Evolutionary conservation across 2,329 filamentous ascomycete genomes (phyloP), one percentile per base, ranked within the genome.

Genomic region (Ceratocystis papillata): DNA sequence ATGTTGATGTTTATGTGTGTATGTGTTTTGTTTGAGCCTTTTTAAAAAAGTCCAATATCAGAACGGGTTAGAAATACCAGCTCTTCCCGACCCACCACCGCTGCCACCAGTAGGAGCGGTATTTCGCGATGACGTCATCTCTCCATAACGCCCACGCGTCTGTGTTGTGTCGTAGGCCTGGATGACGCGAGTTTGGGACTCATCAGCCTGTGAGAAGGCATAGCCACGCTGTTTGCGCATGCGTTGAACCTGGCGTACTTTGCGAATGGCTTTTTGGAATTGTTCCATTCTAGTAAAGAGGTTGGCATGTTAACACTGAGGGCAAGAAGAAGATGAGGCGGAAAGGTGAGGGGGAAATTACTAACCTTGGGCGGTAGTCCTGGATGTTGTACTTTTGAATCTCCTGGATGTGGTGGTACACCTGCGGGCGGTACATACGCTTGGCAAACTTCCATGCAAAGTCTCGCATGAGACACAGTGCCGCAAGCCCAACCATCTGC

Each of bases 311-410:
- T 22, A 25, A 1, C 25, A 25, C 20, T 28, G 50, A 55, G 50
- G 5, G 5, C 15, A 55, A 55, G 50, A 4, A 28, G 17, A 62
- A 15, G 15, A 57, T 12, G 8, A 45, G 60, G 61, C 8, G 66
- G 33, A n/a, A 48, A 46, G 2, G 50, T 5, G 28, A 5, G 20
- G 22, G 22, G 22, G 8, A 20, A 48, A 28, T 25, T 63, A 79
- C 82, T 71, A 83, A 92, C 89, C 94, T 87, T 69, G 94, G 94
- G 73, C 94, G 83, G 77, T 99, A 99, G 78, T 99, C 94, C 78
- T 99, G 94, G 68, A 99, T 96, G 72, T 99, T 99, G 79, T 97
- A 99, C 78, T 99, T 99, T 76, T 99, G 94, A 71, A 99, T 99
- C 79, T 99, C 94, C 77, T 99, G 94, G 69, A 99, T 94, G 75